Percentiles rank a stretch among this genome's conserved stretches.
Evolutionary conservation across 352 stramenopile genomes (phyloP).

Genomic region (Phytopythium mirpurense): DNA sequence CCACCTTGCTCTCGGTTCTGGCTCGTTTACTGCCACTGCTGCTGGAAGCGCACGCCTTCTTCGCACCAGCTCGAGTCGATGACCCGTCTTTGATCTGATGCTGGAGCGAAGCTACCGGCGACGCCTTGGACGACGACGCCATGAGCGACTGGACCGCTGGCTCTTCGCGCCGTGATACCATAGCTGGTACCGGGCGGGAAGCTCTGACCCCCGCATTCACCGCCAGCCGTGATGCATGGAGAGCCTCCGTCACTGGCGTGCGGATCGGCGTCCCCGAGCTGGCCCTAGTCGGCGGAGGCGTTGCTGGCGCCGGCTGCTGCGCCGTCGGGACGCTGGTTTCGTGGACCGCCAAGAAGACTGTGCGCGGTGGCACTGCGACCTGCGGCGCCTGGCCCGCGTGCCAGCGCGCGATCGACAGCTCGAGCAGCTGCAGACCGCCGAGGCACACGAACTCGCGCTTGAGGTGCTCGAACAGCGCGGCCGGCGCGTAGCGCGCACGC

Average conservation of each 20-base stretch:
- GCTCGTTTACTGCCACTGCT: background rate
- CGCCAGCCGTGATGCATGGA: background rate
- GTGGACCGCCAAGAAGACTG: constrained; percentile 5
- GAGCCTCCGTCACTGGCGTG: background rate
- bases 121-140: background rate
- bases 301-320: background rate
- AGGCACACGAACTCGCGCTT: constrained; percentile 27
- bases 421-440: constrained; percentile 22
- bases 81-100: too few relatives aligned
- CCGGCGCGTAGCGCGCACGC: constrained; percentile 9
- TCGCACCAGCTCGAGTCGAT: background rate
- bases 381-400: constrained; percentile 4
- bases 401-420: constrained; percentile 14
- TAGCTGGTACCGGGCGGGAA: too few relatives aligned
- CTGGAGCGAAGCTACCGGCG: too few relatives aligned
- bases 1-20: background rate
- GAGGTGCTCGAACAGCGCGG: constrained; percentile 23
- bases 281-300: background rate
- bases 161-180: too few relatives aligned
- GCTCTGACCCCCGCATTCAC: too few relatives aligned
- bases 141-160: background rate
- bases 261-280: background rate
- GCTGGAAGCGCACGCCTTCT: background rate
- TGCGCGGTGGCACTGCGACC: background rate
- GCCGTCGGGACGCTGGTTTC: background rate